Conservation (phyloP, 2,329 filamentous ascomycete species). For the Microcera coccophila region DNA sequence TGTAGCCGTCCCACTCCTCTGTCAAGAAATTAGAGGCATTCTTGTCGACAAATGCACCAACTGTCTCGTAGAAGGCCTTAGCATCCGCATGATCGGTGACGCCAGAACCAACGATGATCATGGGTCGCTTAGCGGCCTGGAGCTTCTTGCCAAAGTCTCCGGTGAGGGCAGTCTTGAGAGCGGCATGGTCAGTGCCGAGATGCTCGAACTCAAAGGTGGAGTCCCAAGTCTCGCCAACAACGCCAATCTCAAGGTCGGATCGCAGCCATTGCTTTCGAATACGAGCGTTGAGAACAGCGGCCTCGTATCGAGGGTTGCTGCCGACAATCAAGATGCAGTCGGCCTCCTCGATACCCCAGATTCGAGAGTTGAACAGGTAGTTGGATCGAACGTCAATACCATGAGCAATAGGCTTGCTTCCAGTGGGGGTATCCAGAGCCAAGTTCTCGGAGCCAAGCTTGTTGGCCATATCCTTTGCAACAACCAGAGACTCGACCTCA, state of each 20-base stretch:
- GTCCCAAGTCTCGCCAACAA: conserved; percentile 86
- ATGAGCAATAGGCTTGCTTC: conserved; percentile 80
- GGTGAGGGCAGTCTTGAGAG: conserved; percentile 79
- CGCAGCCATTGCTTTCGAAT: conserved; percentile 98
- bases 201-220: conserved; percentile 96
- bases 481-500: conserved; percentile 89
- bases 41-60: conserved; percentile 90
- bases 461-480: conserved; percentile 96
- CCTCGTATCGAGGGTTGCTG: conserved; percentile 93
- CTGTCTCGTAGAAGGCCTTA: conserved; percentile 87
- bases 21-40: conserved; percentile 84
- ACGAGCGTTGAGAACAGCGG: conserved; percentile 89
- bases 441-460: conserved; percentile 95
- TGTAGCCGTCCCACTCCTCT: conserved; percentile 94
- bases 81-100: conserved; percentile 88
- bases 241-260: conserved; percentile 87
- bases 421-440: conserved; percentile 82
- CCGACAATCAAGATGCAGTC: conserved; percentile 89
- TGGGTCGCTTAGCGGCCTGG: conserved; percentile 78
- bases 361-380: conserved; percentile 95
- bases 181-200: conserved; percentile 71
- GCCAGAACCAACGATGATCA: conserved; percentile 93
- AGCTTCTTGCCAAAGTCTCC: conserved; percentile 93
- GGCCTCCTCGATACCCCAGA: conserved; percentile 89
- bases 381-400: conserved; percentile 91